These are phyloP conservation scores for Cryptomeria japonica DNA, from an alignment of 75 land plant genomes.

Conservation along the genomic window DNA sequence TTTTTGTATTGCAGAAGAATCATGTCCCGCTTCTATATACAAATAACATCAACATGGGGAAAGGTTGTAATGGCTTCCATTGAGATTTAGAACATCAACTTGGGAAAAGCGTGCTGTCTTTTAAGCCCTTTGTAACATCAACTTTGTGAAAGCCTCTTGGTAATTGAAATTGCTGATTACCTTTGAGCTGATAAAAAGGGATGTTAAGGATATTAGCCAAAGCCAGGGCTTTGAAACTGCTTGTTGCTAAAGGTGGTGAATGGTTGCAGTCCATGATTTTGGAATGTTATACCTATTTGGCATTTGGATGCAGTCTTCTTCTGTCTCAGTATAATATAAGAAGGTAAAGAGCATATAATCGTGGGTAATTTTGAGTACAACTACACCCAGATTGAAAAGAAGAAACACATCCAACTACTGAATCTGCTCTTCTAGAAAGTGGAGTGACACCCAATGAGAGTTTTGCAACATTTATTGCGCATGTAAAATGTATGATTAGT, in stretches of 20 bases:
- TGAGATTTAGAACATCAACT: not conserved
- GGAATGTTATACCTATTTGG: too few relatives aligned
- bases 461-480: not conserved
- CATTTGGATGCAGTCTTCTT: not conserved
- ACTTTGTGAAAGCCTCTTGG: not conserved
- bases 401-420: not conserved
- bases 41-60: not conserved
- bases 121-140: not conserved
- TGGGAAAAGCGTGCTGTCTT: not conserved
- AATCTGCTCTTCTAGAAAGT: not conserved
- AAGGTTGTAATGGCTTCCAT: not conserved
- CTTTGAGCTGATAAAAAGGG: not conserved
- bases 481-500: constrained; percentile 6
- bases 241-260: not conserved
- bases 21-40: constrained; percentile 1
- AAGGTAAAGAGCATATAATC: not conserved
- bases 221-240: not conserved
- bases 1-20: constrained; percentile 9
- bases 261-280: constrained; percentile 5
- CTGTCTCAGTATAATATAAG: not conserved
- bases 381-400: constrained; percentile 7
- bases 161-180: not conserved
- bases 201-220: not conserved
- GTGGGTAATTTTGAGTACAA: not conserved
- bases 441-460: not conserved